Evolutionary conservation across 2,329 filamentous ascomycete species (phyloP).

Genomic region (Beauveria brongniartii): DNA sequence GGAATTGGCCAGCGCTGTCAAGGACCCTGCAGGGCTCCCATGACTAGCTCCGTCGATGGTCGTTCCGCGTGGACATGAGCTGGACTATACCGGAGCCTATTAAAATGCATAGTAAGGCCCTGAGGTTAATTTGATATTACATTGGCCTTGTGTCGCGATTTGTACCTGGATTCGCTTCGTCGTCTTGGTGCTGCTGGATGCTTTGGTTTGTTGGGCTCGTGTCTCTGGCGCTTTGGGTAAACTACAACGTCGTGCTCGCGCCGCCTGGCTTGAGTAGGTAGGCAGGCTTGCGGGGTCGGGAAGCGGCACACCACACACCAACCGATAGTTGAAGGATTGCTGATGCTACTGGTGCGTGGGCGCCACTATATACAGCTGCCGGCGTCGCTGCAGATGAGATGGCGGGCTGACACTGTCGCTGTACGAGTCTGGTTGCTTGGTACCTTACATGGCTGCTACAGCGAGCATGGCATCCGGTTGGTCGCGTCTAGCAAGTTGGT

Average conservation of each 20-base stretch:
- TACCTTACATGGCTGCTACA: neutral
- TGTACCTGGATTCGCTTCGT: neutral
- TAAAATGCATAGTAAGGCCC: neutral
- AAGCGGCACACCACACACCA: neutral
- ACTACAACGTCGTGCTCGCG: conserved; percentile 1
- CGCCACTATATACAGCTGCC: conserved; percentile 1
- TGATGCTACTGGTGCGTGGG: neutral
- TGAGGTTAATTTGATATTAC: neutral
- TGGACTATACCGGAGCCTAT: conserved; percentile 5
- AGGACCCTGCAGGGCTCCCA: conserved; percentile 5
- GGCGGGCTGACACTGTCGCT: neutral
- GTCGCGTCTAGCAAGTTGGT: neutral
- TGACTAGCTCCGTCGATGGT: conserved; percentile 1
- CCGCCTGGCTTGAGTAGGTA: neutral
- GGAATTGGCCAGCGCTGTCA: neutral
- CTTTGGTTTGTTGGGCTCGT: neutral
- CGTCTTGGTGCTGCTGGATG: neutral
- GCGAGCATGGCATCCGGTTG: neutral
- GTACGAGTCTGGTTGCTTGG: neutral
- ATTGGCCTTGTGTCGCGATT: conserved; percentile 1
- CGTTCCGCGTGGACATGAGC: conserved; percentile 7
- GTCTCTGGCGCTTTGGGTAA: neutral
- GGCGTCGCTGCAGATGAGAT: conserved; percentile 5
- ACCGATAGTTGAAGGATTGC: neutral
- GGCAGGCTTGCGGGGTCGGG: neutral